Percentiles rank a stretch among this genome's conserved stretches.
phyloP scores from a whole-genome alignment of 192 early-diverging fungal genomes.

The Chytriomyces hyalinus region DNA sequence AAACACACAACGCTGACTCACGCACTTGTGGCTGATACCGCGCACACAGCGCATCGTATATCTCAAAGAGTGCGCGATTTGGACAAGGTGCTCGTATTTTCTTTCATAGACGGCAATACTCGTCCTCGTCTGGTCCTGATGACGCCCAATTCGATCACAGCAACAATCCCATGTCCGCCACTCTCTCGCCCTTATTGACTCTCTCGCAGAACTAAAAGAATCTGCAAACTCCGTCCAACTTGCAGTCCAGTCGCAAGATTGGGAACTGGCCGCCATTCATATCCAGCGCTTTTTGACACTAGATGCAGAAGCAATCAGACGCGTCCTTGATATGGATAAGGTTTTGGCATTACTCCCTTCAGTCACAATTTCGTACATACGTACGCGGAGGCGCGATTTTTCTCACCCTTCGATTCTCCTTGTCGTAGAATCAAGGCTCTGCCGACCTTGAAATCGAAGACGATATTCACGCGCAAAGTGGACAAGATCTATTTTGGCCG shows the following conservation, averaged over 20 bases:
- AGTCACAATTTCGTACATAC: too few relatives aligned
- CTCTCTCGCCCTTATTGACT: slow-evolving; percentile 72
- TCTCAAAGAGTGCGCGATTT: slow-evolving; percentile 83
- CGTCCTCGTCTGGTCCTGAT: not conserved
- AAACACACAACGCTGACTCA: slow-evolving; percentile 3
- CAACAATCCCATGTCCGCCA: slow-evolving; percentile 69
- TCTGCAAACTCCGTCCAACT: slow-evolving; percentile 70
- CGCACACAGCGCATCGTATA: slow-evolving; percentile 78
- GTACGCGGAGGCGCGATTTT: too few relatives aligned
- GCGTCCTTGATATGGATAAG: slow-evolving; percentile 65
- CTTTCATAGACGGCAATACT: not conserved
- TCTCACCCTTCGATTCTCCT: too few relatives aligned
- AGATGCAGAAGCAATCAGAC: slow-evolving; percentile 62
- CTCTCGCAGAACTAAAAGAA: slow-evolving; percentile 64
- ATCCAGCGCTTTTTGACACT: slow-evolving; percentile 66
- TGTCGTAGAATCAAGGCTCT: too few relatives aligned
- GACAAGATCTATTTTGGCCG: slow-evolving; percentile 12
- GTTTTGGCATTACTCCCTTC: not conserved
- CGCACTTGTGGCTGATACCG: slow-evolving; percentile 64
- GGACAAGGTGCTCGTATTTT: slow-evolving; percentile 69
- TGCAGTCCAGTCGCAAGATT: slow-evolving; percentile 65
- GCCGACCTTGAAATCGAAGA: too few relatives aligned
- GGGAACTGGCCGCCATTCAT: slow-evolving; percentile 71
- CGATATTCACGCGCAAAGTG: too few relatives aligned
- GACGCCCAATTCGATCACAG: slow-evolving; percentile 5